Percentiles rank a stretch among this genome's conserved stretches.
phyloP scores from a whole-genome alignment of 176 grass and related monocot species.

The Triticum turgidum region DNA sequence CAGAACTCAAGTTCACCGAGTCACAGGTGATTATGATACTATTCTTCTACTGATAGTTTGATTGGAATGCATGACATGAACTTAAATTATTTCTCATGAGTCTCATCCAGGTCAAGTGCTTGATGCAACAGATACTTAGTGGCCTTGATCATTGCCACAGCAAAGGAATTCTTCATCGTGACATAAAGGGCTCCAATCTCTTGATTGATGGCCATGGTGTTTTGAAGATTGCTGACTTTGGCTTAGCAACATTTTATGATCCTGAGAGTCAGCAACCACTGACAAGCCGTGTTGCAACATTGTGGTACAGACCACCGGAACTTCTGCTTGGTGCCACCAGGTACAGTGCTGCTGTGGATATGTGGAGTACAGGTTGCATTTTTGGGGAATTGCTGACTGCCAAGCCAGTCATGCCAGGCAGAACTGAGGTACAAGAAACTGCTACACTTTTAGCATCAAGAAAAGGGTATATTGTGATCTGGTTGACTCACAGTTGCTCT shows the following conservation, averaged over 20 bases:
- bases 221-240: conserved; percentile 88
- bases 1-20: conserved; percentile 76
- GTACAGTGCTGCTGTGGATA: conserved; percentile 77
- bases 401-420: conserved; percentile 76
- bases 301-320: conserved; percentile 92
- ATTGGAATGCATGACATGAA: conserved; percentile 2
- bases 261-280: conserved; percentile 49
- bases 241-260: conserved; percentile 73
- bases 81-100: conserved; percentile 36
- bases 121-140: conserved; percentile 70
- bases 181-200: conserved; percentile 85
- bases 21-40: conserved; percentile 53
- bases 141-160: conserved; percentile 87
- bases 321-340: conserved; percentile 81
- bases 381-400: conserved; percentile 76
- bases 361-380: conserved; percentile 92
- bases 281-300: conserved; percentile 83
- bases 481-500: neutral
- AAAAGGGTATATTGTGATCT: neutral
- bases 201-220: conserved; percentile 65
- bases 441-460: neutral
- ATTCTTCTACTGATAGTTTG: conserved; percentile 15
- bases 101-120: conserved; percentile 68
- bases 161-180: conserved; percentile 75
- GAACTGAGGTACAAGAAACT: conserved; percentile 69